Evolutionary conservation across 2,329 filamentous ascomycete genomes (phyloP).

Genomic region (Immersiporthe knoxdaviesiana): DNA sequence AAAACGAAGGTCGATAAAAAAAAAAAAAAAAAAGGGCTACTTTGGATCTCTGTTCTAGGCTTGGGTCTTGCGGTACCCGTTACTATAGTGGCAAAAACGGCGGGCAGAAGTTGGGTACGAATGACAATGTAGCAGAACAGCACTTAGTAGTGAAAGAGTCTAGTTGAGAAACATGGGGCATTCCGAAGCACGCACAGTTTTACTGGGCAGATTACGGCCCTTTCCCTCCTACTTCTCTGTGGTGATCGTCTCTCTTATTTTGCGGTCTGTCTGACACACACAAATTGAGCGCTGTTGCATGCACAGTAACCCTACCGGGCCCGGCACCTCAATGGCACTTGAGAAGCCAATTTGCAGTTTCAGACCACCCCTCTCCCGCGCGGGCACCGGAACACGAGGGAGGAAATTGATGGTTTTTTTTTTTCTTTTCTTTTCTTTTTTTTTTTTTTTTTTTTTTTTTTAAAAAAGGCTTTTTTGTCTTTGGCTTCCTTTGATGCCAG

Average conservation of each 20-base stretch:
- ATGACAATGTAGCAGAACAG: neutral
- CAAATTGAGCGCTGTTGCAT: neutral
- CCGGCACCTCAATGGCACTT: constrained; percentile 11
- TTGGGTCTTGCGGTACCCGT: neutral
- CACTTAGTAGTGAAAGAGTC: neutral
- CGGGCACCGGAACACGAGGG: neutral
- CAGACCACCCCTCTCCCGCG: neutral
- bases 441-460: no score
- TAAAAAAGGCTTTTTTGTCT: no score
- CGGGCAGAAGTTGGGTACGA: neutral
- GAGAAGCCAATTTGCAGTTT: constrained; percentile 2
- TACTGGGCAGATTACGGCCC: constrained; percentile 18
- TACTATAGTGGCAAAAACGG: neutral
- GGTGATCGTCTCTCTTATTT: neutral
- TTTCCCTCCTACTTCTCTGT: no score
- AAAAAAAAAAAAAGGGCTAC: no score
- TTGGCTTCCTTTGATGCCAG: constrained; percentile 1
- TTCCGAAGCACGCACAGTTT: neutral
- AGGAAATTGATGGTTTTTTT: neutral
- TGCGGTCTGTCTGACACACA: constrained; percentile 2
- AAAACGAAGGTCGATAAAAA: no score
- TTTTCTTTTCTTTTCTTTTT: no score
- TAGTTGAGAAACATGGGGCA: neutral
- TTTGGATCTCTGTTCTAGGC: neutral
- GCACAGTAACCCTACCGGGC: neutral